Conservation (phyloP, 1,284 basidiomycete species). For the Tilletia caries region DNA sequence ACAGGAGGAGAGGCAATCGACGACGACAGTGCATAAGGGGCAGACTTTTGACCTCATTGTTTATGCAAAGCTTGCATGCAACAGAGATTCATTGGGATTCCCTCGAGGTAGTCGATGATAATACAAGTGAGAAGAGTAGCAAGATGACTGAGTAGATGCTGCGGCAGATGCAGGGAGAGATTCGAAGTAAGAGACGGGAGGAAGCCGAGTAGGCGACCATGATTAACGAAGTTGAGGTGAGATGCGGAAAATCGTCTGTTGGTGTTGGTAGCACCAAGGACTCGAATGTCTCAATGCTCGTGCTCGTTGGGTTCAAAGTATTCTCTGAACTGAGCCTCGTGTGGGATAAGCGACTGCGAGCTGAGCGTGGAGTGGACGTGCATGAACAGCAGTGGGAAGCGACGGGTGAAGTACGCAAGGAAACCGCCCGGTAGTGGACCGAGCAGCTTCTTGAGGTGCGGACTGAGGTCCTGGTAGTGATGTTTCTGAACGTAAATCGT, state of each 20-base stretch:
- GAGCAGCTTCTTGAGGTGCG: conserved; percentile 78
- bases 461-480: conserved; percentile 92
- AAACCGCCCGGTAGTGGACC: conserved; percentile 89
- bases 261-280: too few relatives aligned
- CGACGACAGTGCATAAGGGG: background rate
- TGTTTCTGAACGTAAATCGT: conserved; percentile 68
- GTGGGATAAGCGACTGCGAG: conserved; percentile 40
- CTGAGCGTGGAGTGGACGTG: conserved; percentile 82
- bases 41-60: too few relatives aligned
- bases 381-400: conserved; percentile 86
- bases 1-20: background rate
- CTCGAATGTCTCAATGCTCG: conserved; percentile 10
- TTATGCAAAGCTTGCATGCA: background rate
- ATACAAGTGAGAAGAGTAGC: background rate
- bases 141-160: background rate
- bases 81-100: background rate
- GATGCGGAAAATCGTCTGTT: background rate
- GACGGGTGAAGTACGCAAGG: conserved; percentile 81
- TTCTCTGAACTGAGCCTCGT: conserved; percentile 38
- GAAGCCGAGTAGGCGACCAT: background rate
- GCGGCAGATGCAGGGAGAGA: background rate
- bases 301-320: conserved; percentile 28
- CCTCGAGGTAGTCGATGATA: background rate
- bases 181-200: background rate
- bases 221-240: background rate